A percentile compares a stretch with the other conserved stretches of the same genome.
Conservation (phyloP, 495 filamentous ascomycete species). For the Tuber magnatum region DNA sequence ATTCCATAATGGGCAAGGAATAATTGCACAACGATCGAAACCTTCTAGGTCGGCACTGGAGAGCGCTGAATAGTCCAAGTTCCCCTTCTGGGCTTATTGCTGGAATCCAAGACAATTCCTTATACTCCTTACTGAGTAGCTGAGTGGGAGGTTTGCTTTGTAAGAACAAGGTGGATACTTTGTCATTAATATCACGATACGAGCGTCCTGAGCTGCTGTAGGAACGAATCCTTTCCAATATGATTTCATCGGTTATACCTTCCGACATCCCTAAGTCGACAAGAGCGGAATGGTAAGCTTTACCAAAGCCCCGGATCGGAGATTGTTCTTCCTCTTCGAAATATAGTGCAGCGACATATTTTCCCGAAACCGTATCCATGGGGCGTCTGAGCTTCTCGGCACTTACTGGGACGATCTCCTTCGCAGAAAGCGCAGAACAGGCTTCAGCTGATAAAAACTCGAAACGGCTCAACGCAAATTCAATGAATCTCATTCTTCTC, state of each 20-base stretch:
- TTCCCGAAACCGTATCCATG: slow-evolving; percentile 11
- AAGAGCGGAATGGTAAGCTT: slow-evolving; percentile 7
- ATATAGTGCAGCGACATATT: slow-evolving; percentile 11
- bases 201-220: slow-evolving; percentile 20
- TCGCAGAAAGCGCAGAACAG: slow-evolving; percentile 9
- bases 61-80: slow-evolving; percentile 22
- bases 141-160: neutral
- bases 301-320: slow-evolving; percentile 12
- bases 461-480: slow-evolving; percentile 16
- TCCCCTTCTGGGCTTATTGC: slow-evolving; percentile 1
- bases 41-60: slow-evolving; percentile 23
- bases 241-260: slow-evolving; percentile 9
- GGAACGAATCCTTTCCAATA: slow-evolving; percentile 22
- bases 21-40: slow-evolving; percentile 14
- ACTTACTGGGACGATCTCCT: slow-evolving; percentile 37
- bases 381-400: slow-evolving; percentile 12
- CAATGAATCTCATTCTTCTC: slow-evolving; percentile 19
- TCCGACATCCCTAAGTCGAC: slow-evolving; percentile 17
- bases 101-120: slow-evolving; percentile 28
- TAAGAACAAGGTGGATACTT: slow-evolving; percentile 9
- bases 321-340: slow-evolving; percentile 27
- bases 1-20: slow-evolving; percentile 28
- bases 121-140: slow-evolving; percentile 10
- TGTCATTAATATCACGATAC: slow-evolving; percentile 5
- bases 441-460: slow-evolving; percentile 5